phyloP scores from a whole-genome alignment of 169 alveolate genomes.

The Fabrea salina region DNA sequence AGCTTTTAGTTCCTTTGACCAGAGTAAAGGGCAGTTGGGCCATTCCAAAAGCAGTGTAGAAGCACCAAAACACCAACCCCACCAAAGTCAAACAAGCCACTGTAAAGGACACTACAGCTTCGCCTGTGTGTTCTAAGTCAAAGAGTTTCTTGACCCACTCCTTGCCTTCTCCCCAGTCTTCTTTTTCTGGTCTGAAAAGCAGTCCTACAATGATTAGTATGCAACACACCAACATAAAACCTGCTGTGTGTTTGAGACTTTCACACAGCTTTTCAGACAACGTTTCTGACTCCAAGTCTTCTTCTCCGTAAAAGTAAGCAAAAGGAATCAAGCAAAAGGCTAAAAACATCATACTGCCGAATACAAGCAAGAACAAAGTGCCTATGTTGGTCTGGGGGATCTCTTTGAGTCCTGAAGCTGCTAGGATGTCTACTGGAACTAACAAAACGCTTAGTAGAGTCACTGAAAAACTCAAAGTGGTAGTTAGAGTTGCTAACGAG shows the following conservation, averaged over 20 bases:
- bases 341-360: constrained; percentile 28
- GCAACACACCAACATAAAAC: constrained; percentile 1
- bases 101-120: constrained; percentile 16
- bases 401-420: background rate
- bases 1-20: constrained; percentile 41
- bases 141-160: constrained; percentile 13
- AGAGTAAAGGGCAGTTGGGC: constrained; percentile 44
- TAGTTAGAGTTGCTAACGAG: constrained; percentile 13
- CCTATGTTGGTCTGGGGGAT: background rate
- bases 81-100: constrained; percentile 25
- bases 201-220: constrained; percentile 25
- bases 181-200: constrained; percentile 12
- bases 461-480: constrained; percentile 31
- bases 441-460: constrained; percentile 34
- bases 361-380: background rate
- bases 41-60: constrained; percentile 51
- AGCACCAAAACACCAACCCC: constrained; percentile 29
- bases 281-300: constrained; percentile 36
- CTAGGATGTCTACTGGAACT: constrained; percentile 57
- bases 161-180: constrained; percentile 27
- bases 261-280: background rate
- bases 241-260: constrained; percentile 20
- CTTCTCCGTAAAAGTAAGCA: constrained; percentile 59
- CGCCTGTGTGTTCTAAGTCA: constrained; percentile 33
- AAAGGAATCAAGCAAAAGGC: constrained; percentile 54